Evolutionary conservation across 768 basidiomycete genomes (phyloP), one percentile per base, ranked within the genome.

Genomic region (Kwoniella sp.): DNA sequence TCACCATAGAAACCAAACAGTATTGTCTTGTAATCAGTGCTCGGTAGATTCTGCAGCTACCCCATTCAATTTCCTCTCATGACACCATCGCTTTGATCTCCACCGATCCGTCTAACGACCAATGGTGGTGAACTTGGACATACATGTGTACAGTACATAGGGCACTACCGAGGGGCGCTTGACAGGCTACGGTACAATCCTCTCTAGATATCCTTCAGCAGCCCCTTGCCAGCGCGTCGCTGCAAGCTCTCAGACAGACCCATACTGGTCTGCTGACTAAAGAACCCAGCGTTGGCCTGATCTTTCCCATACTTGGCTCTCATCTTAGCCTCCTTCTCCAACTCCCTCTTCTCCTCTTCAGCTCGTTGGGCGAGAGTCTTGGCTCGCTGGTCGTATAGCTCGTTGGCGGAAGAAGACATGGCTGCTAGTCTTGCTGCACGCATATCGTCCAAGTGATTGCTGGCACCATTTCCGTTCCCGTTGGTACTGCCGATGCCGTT

Each of bases 361-460:
- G 91, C 81, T 59, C 91, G 77, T 19, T 83, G 82, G 2, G 86
- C 83, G 10, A 98, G 82, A 22, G 90, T 86, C 67, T 87, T 85
- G 64, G 88, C 86, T 25, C 94, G 87, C 49, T 92, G 87, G 0
- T 79, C 78, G 50, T 86, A 85, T 82, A 92, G 83, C 8, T 80
- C 78, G n/a, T 82, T 78, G 0, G 95, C 95, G 63, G 88, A 86
- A 1, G 84, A 80, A 24, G 88, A 81, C 95, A 98, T 98, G 4
- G 92, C 89, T 0, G 91, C 94, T 27, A 98, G 83, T n/a, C 90
- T 88, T 26, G 90, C 89, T 2, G 88, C 87, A 33, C 93, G 88
- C 27, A 73, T 70, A 17, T 75, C 70, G 37, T 73, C 74, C 49
- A 67, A 75, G 58, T 52, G 63, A 51, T 68, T 57, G 19, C 56